phyloP scores from a whole-genome alignment of 2,329 filamentous ascomycete genomes.

The Colletotrichum scovillei region DNA sequence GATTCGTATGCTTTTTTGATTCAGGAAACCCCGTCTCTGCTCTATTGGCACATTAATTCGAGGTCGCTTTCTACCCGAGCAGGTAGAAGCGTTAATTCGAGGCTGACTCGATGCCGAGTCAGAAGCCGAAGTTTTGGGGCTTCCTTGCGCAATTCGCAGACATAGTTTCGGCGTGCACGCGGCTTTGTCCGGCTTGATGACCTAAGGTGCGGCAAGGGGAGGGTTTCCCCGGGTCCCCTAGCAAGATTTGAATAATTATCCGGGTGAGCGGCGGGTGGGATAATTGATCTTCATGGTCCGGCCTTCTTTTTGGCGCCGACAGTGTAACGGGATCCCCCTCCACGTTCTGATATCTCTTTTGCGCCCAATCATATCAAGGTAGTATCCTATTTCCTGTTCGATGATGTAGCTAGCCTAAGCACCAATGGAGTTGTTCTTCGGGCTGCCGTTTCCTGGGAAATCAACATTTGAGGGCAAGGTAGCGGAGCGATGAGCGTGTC shows the following conservation, averaged over 20 bases:
- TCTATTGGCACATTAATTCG: neutral
- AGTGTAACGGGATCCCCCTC: neutral
- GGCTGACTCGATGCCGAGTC: conserved; percentile 11
- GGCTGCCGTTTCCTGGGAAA: neutral
- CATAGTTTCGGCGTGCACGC: neutral
- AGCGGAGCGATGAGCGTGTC: neutral
- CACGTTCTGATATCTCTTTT: neutral
- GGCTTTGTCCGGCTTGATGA: neutral
- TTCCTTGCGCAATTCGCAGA: neutral
- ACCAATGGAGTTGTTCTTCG: neutral
- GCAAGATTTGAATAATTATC: conserved; percentile 8
- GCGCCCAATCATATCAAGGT: neutral
- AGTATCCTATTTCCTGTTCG: neutral
- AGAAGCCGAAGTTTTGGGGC: neutral
- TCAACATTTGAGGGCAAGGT: neutral
- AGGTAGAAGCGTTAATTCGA: conserved; percentile 4
- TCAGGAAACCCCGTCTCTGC: neutral
- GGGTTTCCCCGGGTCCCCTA: no score
- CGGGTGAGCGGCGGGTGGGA: neutral
- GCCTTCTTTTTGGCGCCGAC: neutral
- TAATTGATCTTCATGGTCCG: neutral
- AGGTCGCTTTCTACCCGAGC: neutral
- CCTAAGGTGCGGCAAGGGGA: neutral
- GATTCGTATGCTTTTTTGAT: neutral
- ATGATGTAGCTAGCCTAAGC: neutral